Conservation (phyloP, 371 early-diverging fungal species). For the Lichtheimia ornata region DNA sequence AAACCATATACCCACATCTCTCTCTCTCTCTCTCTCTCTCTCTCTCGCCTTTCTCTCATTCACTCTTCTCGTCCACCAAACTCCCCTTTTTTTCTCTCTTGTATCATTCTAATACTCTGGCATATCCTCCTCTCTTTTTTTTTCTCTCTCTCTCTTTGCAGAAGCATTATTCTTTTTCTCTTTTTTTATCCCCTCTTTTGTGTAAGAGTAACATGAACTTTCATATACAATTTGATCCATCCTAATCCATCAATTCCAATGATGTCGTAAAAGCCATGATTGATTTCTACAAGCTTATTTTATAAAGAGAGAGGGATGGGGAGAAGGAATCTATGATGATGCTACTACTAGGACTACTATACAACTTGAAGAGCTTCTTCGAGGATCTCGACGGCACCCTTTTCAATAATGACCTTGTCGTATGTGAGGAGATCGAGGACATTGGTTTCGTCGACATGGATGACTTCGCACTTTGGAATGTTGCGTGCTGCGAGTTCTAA, state of each 20-base stretch:
- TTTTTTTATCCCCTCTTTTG: neutral
- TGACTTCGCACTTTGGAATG: constrained; percentile 64
- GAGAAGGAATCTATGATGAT: too few species aligned
- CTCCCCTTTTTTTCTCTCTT: neutral
- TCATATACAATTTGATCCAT: too few species aligned
- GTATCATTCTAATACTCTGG: constrained; percentile 4
- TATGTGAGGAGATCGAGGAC: constrained; percentile 79
- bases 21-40: neutral
- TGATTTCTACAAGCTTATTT: too few species aligned
- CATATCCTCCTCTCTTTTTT: neutral
- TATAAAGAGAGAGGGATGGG: too few species aligned
- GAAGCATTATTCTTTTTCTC: neutral
- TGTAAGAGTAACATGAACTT: constrained; percentile 1
- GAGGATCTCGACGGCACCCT: constrained; percentile 69
- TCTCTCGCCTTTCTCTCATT: neutral
- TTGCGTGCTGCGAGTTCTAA: constrained; percentile 71
- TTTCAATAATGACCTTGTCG: constrained; percentile 79
- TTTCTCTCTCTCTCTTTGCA: neutral
- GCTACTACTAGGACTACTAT: constrained; percentile 11
- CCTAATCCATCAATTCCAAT: too few species aligned
- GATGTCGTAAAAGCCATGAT: too few species aligned
- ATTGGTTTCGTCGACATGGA: constrained; percentile 73
- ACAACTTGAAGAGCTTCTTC: constrained; percentile 49
- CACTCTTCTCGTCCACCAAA: neutral
- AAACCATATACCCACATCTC: neutral